These are phyloP conservation scores for Neurospora intermedia DNA, from an alignment of 495 filamentous ascomycete genomes.

Conservation along the genomic window DNA sequence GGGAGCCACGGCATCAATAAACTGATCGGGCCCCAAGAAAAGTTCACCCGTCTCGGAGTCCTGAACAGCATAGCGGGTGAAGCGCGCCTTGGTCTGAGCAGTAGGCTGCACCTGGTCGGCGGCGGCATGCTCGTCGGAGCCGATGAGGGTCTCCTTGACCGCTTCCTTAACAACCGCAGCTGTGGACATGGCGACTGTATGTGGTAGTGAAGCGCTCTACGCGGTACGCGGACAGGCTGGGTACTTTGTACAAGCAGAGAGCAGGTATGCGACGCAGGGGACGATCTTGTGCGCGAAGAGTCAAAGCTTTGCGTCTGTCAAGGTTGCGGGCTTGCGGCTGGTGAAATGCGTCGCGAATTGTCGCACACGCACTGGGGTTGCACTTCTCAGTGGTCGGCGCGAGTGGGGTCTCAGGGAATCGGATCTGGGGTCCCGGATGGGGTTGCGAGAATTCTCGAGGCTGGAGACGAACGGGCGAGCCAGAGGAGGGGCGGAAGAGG, in stretches of 20 bases:
- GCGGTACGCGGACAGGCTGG: not conserved
- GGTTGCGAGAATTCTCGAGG: not conserved
- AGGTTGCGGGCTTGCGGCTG: not conserved
- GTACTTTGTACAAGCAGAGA: not conserved
- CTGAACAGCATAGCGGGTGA: slow-evolving; percentile 65
- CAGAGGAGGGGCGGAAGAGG: not conserved
- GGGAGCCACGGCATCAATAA: slow-evolving; percentile 84
- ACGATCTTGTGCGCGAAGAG: not conserved
- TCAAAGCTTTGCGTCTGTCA: not conserved
- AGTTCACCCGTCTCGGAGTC: slow-evolving; percentile 65
- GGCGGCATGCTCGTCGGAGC: slow-evolving; percentile 40
- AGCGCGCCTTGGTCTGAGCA: slow-evolving; percentile 56
- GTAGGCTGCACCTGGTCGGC: slow-evolving; percentile 43
- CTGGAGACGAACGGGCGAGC: not conserved
- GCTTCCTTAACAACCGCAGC: slow-evolving; percentile 48
- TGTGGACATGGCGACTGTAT: slow-evolving; percentile 23
- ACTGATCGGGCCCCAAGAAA: slow-evolving; percentile 73
- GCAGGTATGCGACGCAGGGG: not conserved
- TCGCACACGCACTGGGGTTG: not conserved
- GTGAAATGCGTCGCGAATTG: not conserved
- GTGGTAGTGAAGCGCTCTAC: slow-evolving; percentile 1
- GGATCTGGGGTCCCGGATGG: not conserved
- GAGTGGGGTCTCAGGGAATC: not conserved
- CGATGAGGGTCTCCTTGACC: slow-evolving; percentile 70
- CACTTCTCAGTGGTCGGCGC: not conserved